phyloP scores from a whole-genome alignment of 2,329 filamentous ascomycete genomes.

The Botryotinia narcissicola region DNA sequence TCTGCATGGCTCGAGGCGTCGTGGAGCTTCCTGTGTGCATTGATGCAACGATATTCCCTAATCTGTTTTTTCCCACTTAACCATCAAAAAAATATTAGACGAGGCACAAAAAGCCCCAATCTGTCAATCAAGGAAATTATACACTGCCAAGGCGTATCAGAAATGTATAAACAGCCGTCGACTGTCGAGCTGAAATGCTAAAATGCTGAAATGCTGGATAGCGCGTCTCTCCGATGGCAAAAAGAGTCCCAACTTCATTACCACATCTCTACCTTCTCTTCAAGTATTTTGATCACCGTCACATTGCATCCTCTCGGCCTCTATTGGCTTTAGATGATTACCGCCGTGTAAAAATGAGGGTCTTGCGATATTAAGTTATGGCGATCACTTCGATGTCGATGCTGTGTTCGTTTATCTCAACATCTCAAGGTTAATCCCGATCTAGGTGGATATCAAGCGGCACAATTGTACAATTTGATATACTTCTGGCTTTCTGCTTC shows the following conservation, averaged over 20 bases:
- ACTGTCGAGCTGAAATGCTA: neutral
- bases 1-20: neutral
- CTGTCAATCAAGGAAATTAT: neutral
- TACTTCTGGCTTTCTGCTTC: neutral
- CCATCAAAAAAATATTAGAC: neutral
- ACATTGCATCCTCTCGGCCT: neutral
- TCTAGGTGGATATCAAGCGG: neutral
- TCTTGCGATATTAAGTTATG: neutral
- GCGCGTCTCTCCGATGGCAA: neutral
- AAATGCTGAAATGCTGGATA: neutral
- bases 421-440: neutral
- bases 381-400: neutral
- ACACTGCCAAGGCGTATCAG: neutral
- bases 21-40: neutral
- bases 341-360: neutral
- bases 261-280: neutral
- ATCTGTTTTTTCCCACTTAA: neutral
- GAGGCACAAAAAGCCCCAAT: neutral
- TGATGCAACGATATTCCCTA: conserved; percentile 1
- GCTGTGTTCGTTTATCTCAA: neutral
- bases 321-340: neutral
- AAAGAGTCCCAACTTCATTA: neutral
- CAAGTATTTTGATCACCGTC: neutral
- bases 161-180: neutral
- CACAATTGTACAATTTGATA: neutral